phyloP scores from a whole-genome alignment of 2,329 filamentous ascomycete genomes.

The Pseudocercospora pini-densiflorae region DNA sequence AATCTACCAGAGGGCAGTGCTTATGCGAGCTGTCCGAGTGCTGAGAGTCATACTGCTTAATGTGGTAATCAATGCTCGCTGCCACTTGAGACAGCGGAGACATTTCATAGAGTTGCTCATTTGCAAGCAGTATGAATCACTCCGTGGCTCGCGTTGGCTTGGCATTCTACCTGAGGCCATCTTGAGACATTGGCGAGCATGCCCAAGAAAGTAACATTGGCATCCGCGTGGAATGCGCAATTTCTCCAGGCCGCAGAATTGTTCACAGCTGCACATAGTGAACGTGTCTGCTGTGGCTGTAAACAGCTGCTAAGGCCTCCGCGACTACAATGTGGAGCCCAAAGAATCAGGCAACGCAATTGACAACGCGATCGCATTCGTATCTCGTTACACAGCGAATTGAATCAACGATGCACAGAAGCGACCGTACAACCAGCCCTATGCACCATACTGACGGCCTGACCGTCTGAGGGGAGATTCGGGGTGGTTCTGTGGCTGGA shows the following conservation, averaged over 20 bases:
- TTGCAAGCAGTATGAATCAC: constrained; percentile 14
- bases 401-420: background rate
- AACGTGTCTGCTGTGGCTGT: constrained; percentile 1
- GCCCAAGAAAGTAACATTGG: constrained; percentile 11
- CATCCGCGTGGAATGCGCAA: background rate
- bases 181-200: constrained; percentile 8
- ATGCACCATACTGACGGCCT: background rate
- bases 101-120: constrained; percentile 15
- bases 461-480: constrained; percentile 3
- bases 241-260: constrained; percentile 20
- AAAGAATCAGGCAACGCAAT: constrained; percentile 1
- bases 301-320: background rate
- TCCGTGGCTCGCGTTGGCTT: constrained; percentile 7
- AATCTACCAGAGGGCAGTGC: constrained; percentile 5
- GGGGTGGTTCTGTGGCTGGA: constrained; percentile 1
- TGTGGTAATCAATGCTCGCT: constrained; percentile 9
- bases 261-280: no score
- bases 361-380: constrained; percentile 1
- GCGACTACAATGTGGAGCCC: background rate
- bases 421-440: background rate
- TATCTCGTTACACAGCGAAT: constrained; percentile 8
- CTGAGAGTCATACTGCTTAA: background rate
- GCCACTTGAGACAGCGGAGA: background rate
- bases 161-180: constrained; percentile 11
- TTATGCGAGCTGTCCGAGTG: constrained; percentile 8